Conservation (phyloP, 2,329 filamentous ascomycete species). For the Beauveria caledonica region DNA sequence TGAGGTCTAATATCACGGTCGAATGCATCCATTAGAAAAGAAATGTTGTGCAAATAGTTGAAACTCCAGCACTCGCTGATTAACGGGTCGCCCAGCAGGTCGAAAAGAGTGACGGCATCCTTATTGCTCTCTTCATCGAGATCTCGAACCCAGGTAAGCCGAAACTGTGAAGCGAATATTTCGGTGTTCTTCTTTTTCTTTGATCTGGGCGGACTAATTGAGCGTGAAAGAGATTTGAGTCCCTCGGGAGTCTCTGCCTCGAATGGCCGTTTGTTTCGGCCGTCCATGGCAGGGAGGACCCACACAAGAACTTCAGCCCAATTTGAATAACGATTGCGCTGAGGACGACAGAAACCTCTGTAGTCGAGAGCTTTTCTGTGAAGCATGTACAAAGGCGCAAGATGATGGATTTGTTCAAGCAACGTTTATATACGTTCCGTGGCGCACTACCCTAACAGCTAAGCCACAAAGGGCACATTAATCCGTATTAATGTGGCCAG, state of each 20-base stretch:
- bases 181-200: constrained; percentile 21
- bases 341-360: neutral
- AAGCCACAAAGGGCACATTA: neutral
- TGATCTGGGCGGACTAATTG: constrained; percentile 38
- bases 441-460: neutral
- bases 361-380: no score
- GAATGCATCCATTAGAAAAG: constrained; percentile 47
- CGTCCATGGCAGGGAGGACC: neutral
- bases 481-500: no score
- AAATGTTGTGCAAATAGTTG: constrained; percentile 56
- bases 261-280: neutral
- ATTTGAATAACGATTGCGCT: neutral
- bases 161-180: constrained; percentile 54
- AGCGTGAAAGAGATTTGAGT: constrained; percentile 24
- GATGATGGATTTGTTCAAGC: neutral
- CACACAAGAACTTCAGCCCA: neutral
- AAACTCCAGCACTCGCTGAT: constrained; percentile 67
- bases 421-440: neutral
- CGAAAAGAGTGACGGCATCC: constrained; percentile 56
- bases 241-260: neutral
- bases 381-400: neutral
- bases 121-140: constrained; percentile 51
- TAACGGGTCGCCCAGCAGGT: constrained; percentile 65
- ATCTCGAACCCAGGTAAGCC: constrained; percentile 61
- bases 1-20: constrained; percentile 40